A percentile compares a stretch with the other conserved stretches of the same genome.
Evolutionary conservation across 2,329 filamentous ascomycete species (phyloP).

Genomic region (Sclerotinia glacialis): DNA sequence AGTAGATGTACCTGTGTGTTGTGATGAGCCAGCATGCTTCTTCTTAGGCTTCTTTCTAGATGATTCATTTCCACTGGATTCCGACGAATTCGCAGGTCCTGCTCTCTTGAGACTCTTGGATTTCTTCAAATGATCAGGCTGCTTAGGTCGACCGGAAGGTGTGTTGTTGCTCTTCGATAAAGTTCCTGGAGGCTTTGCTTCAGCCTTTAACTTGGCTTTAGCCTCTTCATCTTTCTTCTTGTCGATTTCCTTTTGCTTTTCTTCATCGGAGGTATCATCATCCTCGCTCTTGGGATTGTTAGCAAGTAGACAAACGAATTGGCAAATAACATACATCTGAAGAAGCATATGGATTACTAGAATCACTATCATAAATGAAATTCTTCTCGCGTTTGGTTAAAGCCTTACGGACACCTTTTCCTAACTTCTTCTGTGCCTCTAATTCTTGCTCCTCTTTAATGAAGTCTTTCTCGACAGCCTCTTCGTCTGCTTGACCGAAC

Average conservation of each 20-base stretch:
- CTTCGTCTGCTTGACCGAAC: constrained; percentile 68
- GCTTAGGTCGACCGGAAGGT: constrained; percentile 56
- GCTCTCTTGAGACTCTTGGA: constrained; percentile 67
- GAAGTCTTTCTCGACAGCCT: constrained; percentile 66
- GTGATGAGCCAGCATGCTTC: constrained; percentile 54
- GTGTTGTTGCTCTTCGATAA: constrained; percentile 70
- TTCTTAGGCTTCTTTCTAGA: constrained; percentile 76
- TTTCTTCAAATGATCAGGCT: constrained; percentile 51
- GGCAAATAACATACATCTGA: constrained; percentile 46
- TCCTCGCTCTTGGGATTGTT: constrained; percentile 48
- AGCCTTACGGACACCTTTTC: constrained; percentile 76
- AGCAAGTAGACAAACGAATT: constrained; percentile 28
- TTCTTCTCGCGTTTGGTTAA: constrained; percentile 84
- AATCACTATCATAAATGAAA: constrained; percentile 77
- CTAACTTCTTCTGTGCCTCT: constrained; percentile 65
- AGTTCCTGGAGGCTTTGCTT: constrained; percentile 48
- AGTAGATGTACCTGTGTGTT: constrained; percentile 54
- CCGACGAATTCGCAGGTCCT: constrained; percentile 79
- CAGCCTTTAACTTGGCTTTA: constrained; percentile 54
- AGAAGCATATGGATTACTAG: constrained; percentile 53
- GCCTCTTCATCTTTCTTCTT: constrained; percentile 58
- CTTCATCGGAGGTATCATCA: constrained; percentile 47
- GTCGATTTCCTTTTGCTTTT: constrained; percentile 64
- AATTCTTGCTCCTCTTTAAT: constrained; percentile 71
- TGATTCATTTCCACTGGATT: constrained; percentile 89